Base-by-base conservation (phyloP, 768 basidiomycete genomes). In the Agaricus bisporus region DNA sequence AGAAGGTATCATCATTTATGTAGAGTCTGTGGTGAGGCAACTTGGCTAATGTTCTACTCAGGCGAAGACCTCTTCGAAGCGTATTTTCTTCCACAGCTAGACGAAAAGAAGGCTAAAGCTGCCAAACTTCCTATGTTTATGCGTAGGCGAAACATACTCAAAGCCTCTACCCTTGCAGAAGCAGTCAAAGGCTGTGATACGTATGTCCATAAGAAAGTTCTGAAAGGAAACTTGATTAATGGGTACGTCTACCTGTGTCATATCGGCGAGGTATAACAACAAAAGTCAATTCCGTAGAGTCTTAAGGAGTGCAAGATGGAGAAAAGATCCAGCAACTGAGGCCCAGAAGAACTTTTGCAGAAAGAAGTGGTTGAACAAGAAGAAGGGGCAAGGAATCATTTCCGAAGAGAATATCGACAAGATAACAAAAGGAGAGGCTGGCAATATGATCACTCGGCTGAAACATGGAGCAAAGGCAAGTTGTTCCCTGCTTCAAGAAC, bases 341-440 rank as follows among this genome's bases (percentile, higher is more conserved):
- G 66, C 66, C 20, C 90, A 92, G 61, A 82, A 78, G 59, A 59
- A 66, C 1, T 70, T 86, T 22, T 67, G 92, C 38, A 59, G 61
- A 7, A 84, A 80, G 59, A 73, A 83, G 35, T 80, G 79, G 73
- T 63, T 66, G 55, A 72, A 59, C 41, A 56, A 37, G 9, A 37
- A 57, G 56, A 58, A 45, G 56, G 38, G 47, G 15, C 51, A 64
- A 32, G 59, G 60, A 4, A 55, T 55, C 5, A 59, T 44, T 20
- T 60, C 57, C 20, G 64, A 65, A 8, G 61, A 71, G 28, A 69
- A 66, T 41, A 63, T 82, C 4, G 65, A 61, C 42, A 67, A 54
- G 0, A 61, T 94, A 60, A 91, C 81, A 1, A 91, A 89, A 65
- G 91, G 91, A 2, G 77, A 88, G 58, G 89, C 90, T 26, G 86